These are phyloP conservation scores for Miscanthus lutarioriparius DNA, from an alignment of 176 grass and related monocot genomes.

Conservation along the genomic window DNA sequence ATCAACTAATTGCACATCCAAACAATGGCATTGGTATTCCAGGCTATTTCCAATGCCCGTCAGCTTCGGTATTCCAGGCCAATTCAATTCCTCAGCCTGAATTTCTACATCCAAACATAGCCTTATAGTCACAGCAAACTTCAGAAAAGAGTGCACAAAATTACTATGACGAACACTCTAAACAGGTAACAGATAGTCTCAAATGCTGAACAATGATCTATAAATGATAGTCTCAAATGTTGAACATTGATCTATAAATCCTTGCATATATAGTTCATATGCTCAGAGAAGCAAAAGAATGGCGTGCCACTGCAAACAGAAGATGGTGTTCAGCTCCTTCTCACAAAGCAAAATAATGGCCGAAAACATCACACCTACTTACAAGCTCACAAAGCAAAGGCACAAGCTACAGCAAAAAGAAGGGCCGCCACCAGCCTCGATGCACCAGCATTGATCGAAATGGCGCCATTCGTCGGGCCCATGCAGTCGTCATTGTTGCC, in stretches of 20 bases:
- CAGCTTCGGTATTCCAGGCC: no score
- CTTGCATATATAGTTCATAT: slow-evolving; percentile 16
- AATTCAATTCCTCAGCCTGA: no score
- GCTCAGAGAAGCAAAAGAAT: slow-evolving; percentile 46
- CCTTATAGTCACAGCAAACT: background rate
- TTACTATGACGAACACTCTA: background rate
- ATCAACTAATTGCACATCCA: no score
- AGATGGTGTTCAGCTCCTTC: slow-evolving; percentile 9
- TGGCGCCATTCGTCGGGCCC: slow-evolving; percentile 15
- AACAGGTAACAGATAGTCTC: background rate
- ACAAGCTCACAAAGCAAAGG: slow-evolving; percentile 50
- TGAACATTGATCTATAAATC: background rate
- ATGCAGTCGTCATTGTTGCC: slow-evolving; percentile 81
- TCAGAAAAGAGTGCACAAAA: background rate
- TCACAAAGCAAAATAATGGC: slow-evolving; percentile 55
- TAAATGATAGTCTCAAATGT: background rate
- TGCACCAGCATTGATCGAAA: background rate
- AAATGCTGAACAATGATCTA: background rate
- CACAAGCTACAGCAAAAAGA: slow-evolving; percentile 31
- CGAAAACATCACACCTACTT: background rate
- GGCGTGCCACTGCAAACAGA: background rate
- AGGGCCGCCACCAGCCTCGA: slow-evolving; percentile 29
- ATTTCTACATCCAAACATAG: no score
- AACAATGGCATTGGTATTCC: no score
- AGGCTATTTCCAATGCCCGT: no score